phyloP scores from a whole-genome alignment of 2,329 filamentous ascomycete species.

The Xylaria sp. region DNA sequence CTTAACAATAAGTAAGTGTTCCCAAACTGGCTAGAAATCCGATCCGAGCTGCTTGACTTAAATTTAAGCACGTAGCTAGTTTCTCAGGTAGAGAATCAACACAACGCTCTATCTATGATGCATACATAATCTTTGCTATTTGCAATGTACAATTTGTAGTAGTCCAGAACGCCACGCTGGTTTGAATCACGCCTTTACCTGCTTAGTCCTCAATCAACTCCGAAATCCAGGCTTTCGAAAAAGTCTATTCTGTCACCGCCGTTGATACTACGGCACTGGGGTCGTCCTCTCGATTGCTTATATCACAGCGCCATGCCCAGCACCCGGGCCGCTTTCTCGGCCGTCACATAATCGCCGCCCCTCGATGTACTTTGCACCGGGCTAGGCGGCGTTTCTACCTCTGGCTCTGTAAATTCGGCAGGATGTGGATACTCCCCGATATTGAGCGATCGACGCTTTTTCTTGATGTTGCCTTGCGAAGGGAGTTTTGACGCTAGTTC shows the following conservation, averaged over 20 bases:
- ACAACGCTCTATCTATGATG: constrained; percentile 14
- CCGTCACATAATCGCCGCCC: constrained; percentile 45
- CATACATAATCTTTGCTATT: constrained; percentile 20
- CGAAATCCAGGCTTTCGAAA: constrained; percentile 15
- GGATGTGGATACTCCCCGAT: constrained; percentile 49
- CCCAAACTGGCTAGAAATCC: neutral
- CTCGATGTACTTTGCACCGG: constrained; percentile 42
- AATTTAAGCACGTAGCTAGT: constrained; percentile 4
- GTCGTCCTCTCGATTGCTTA: neutral
- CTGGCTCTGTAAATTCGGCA: constrained; percentile 46
- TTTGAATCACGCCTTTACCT: constrained; percentile 21
- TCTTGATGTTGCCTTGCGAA: constrained; percentile 52
- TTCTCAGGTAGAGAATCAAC: neutral
- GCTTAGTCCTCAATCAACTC: constrained; percentile 15
- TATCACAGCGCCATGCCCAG: constrained; percentile 47
- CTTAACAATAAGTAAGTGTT: neutral
- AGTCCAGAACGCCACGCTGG: constrained; percentile 36
- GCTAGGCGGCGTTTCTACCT: constrained; percentile 45
- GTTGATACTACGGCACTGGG: neutral
- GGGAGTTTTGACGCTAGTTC: constrained; percentile 42
- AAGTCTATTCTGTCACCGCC: constrained; percentile 7
- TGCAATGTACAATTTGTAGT: constrained; percentile 12
- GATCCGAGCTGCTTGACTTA: neutral
- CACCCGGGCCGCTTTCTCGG: constrained; percentile 48
- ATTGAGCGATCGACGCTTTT: constrained; percentile 49